Percentiles rank a stretch among this genome's conserved stretches.
phyloP scores from a whole-genome alignment of 768 basidiomycete genomes.

The Lenzites betulinus region DNA sequence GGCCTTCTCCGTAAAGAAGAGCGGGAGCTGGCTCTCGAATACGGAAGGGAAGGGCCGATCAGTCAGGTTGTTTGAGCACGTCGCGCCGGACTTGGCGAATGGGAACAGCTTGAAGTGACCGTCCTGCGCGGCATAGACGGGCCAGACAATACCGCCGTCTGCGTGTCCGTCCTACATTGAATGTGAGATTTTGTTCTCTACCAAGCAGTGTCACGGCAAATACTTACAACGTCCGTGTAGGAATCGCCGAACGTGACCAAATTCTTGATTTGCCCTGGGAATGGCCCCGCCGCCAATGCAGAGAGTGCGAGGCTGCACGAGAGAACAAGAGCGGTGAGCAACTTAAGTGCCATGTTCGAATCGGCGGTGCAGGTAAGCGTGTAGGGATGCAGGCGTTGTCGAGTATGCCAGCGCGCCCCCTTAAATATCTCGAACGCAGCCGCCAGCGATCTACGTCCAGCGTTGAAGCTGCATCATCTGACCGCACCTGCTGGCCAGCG shows the following conservation, averaged over 20 bases:
- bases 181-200: too few species aligned
- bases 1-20: slow-evolving; percentile 45
- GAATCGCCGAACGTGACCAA: slow-evolving; percentile 72
- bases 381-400: neutral
- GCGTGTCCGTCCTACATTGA: slow-evolving; percentile 28
- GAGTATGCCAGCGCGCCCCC: neutral
- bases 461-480: neutral
- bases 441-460: neutral
- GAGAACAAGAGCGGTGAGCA: neutral
- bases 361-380: too few species aligned
- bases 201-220: slow-evolving; percentile 30
- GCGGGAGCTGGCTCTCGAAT: slow-evolving; percentile 58
- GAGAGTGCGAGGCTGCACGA: neutral
- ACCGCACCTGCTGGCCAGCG: neutral
- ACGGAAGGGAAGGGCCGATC: slow-evolving; percentile 58
- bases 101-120: slow-evolving; percentile 54
- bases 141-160: slow-evolving; percentile 53
- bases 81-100: slow-evolving; percentile 63
- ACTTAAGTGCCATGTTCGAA: neutral
- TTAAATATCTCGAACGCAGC: neutral
- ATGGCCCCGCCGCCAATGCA: slow-evolving; percentile 22
- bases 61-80: slow-evolving; percentile 66
- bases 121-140: slow-evolving; percentile 58
- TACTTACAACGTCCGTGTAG: slow-evolving; percentile 54
- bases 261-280: slow-evolving; percentile 54